Percentiles rank a stretch among this genome's conserved stretches.
Conservation (phyloP, 176 grass and related monocot genomes). For the Saccharum spontaneum region DNA sequence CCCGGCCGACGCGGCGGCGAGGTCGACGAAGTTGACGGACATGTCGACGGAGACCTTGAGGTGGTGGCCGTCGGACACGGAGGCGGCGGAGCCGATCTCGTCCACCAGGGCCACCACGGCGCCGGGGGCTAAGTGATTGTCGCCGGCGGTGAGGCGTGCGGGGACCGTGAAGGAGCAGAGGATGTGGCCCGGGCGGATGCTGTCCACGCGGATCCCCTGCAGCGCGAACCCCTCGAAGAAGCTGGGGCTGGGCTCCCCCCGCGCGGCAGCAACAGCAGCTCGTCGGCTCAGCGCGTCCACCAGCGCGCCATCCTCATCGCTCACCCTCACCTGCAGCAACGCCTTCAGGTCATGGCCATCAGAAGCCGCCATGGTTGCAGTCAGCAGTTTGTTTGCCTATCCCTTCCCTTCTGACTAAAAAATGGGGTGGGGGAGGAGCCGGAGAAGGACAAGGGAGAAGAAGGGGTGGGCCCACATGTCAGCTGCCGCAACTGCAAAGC, state of each 20-base stretch:
- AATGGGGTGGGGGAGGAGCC: too few relatives aligned
- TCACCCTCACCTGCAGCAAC: constrained; percentile 33
- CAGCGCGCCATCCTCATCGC: constrained; percentile 33
- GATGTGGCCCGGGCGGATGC: constrained; percentile 58
- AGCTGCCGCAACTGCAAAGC: not conserved
- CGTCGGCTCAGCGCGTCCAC: constrained; percentile 42
- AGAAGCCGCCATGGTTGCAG: not conserved
- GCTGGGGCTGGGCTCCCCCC: constrained; percentile 25
- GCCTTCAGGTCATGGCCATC: not conserved
- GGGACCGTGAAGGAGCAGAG: constrained; percentile 88
- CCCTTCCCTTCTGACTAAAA: not conserved
- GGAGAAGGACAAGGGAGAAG: too few relatives aligned
- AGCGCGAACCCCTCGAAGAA: constrained; percentile 78
- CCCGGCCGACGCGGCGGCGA: constrained; percentile 36
- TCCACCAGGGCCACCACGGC: constrained; percentile 71
- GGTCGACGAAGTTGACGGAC: constrained; percentile 60
- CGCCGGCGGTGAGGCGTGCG: constrained; percentile 44
- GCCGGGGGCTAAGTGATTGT: constrained; percentile 39
- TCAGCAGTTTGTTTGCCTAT: too few relatives aligned
- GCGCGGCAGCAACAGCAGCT: constrained; percentile 12
- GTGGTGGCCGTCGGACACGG: constrained; percentile 39
- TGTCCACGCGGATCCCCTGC: constrained; percentile 62
- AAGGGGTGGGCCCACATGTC: not conserved
- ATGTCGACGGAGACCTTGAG: constrained; percentile 76
- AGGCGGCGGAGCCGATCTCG: constrained; percentile 46